Evolutionary conservation across 2,329 filamentous ascomycete genomes (phyloP).

Genomic region (Rhinocladiella mackenziei): DNA sequence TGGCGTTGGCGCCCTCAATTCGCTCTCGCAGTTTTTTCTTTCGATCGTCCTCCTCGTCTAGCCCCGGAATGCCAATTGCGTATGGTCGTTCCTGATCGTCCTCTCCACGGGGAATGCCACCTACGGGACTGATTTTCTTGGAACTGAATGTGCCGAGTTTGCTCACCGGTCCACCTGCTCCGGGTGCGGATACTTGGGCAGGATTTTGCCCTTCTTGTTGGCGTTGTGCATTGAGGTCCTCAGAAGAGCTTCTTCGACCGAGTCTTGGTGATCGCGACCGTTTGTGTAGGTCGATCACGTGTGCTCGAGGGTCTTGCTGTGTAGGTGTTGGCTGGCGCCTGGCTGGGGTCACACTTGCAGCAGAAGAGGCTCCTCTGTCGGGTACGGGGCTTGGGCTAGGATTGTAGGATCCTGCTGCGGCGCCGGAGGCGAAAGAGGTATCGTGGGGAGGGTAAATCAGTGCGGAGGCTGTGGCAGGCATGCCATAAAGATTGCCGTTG

Average conservation of each 20-base stretch:
- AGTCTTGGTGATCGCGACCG: constrained; percentile 37
- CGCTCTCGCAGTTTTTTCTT: constrained; percentile 3
- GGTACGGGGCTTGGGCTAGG: constrained; percentile 3
- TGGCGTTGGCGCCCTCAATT: not conserved
- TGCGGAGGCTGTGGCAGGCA: constrained; percentile 17
- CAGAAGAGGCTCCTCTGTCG: not conserved
- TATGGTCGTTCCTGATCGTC: constrained; percentile 38
- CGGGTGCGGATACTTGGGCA: constrained; percentile 4
- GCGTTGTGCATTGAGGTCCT: constrained; percentile 23
- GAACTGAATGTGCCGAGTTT: constrained; percentile 35
- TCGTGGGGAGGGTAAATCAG: constrained; percentile 10
- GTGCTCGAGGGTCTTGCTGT: constrained; percentile 15
- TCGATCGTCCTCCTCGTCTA: constrained; percentile 14
- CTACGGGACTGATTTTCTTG: constrained; percentile 30
- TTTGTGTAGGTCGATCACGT: constrained; percentile 36
- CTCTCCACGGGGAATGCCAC: constrained; percentile 33
- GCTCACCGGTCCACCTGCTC: constrained; percentile 27
- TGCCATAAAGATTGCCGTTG: not conserved
- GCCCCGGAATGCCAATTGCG: constrained; percentile 35
- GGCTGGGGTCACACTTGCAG: not conserved
- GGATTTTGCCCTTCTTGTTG: not conserved
- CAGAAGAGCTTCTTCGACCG: constrained; percentile 30
- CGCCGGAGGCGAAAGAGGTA: constrained; percentile 1
- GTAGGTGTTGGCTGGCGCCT: not conserved
- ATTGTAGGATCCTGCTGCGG: not conserved